Evolutionary conservation across 2,329 filamentous ascomycete genomes (phyloP), one percentile per base, ranked within the genome.

Genomic region (Cordyceps tenuipes): DNA sequence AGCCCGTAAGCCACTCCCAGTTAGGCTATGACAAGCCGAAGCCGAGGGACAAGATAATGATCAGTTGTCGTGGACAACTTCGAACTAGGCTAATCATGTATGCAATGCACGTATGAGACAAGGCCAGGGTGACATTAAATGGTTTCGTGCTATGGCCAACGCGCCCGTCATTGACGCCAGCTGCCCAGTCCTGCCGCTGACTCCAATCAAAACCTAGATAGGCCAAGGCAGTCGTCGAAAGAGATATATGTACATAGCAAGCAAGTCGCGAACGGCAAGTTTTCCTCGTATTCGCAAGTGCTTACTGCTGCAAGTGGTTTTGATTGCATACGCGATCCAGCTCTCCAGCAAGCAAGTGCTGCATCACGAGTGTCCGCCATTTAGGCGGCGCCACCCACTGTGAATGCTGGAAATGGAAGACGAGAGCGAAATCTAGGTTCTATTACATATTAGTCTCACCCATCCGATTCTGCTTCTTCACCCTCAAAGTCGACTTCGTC

Each of bases 401-500:
- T 39, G 13, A 57, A 29, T 36, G 31, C 44, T 6, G 10, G 19
- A 17, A n/a, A 21, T 36, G 13, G 6, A 7, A n/a, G 15, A 43
- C 13, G n/a, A 43, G 17, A n/a, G 15, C 6, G 6, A 5, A 17
- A 17, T 43, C 39, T n/a, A 15, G 4, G 15, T 12, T 43, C 19
- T 29, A 31, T 47, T 26, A 47, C 19, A 26, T 23, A 46, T 46
- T 23, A 21, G 43, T 36, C 48, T 52, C 49, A 62, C 36, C n/a
- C 60, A 44, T 72, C 71, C 2, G 74, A 72, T 31, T 79, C 79
- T 5, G 75, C 77, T n/a, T 74, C 78, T 17, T 76, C 76, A 13
- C 75, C 77, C 19, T 75, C 77, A 44, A 75, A 76, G 59, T 85
- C 83, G 49, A 84, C 83, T 68, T 86, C 83, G 57, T 86, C 82